phyloP scores from a whole-genome alignment of 1,284 basidiomycete species.

The Rhodotorula sp. region DNA sequence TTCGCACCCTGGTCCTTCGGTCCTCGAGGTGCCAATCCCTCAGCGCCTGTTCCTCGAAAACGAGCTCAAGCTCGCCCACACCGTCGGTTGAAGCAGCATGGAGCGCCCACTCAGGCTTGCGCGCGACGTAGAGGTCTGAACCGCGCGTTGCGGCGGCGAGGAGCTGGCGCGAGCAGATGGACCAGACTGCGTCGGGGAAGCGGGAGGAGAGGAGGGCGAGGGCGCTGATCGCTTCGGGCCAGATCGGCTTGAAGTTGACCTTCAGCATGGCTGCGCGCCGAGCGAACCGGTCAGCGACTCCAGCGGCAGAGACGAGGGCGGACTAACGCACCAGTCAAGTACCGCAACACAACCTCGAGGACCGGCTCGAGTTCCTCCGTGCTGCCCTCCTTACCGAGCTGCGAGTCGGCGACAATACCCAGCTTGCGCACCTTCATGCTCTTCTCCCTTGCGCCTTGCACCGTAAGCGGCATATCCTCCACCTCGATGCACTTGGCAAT shows the following conservation, averaged over 20 bases:
- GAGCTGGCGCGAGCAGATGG: slow-evolving; percentile 54
- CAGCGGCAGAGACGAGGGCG: slow-evolving; percentile 57
- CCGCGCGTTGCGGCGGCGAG: slow-evolving; percentile 35
- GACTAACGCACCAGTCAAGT: slow-evolving; percentile 54
- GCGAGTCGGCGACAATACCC: slow-evolving; percentile 40
- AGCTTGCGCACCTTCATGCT: slow-evolving; percentile 62
- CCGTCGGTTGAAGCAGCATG: neutral
- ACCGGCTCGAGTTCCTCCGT: slow-evolving; percentile 33
- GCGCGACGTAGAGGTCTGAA: slow-evolving; percentile 29
- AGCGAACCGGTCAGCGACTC: neutral
- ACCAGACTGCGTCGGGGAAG: slow-evolving; percentile 71
- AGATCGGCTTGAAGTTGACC: slow-evolving; percentile 83
- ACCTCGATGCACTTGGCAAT: slow-evolving; percentile 42
- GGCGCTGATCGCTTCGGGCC: slow-evolving; percentile 71
- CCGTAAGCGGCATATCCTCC: slow-evolving; percentile 45
- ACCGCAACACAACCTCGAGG: slow-evolving; percentile 39
- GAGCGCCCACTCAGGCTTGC: slow-evolving; percentile 36
- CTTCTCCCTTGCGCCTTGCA: slow-evolving; percentile 76
- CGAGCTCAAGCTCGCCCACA: slow-evolving; percentile 5
- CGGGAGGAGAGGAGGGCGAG: slow-evolving; percentile 61
- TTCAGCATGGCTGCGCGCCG: slow-evolving; percentile 68
- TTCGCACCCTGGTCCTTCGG: slow-evolving; percentile 8
- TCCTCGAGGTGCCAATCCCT: slow-evolving; percentile 36
- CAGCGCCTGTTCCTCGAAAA: slow-evolving; percentile 45
- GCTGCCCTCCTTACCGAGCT: slow-evolving; percentile 26